Evolutionary conservation across 2,329 filamentous ascomycete genomes (phyloP), one percentile per base, ranked within the genome.

Genomic region (Aspergillus sp.): DNA sequence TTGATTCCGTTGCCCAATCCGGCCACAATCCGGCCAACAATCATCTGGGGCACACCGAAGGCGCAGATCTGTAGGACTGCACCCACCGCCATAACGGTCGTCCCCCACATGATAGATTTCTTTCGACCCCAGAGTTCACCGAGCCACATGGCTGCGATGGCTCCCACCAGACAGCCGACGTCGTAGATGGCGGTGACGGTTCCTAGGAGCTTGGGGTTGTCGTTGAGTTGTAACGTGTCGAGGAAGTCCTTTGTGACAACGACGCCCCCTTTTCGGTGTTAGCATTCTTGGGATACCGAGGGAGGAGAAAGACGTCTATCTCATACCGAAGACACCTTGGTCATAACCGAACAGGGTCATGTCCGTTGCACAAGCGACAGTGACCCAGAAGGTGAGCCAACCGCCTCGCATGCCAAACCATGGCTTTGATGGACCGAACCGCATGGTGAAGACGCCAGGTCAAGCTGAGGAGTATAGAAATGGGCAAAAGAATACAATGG

Each of bases 91-190:
- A 77, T 70, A 35, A 77, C 62, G 8, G 67, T 55, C 20, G 70
- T 72, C 0, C 75, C 76, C 14, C 76, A 47, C 49, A 77, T 53
- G 65, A 79, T 63, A 54, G 53, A 72, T 52, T 67, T 50, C 56
- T 68, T 54, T 8, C 78, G 70, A 17, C 78, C 78, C 10, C 80
- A 60, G 20, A 59, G 65, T 55, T 80, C 77, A 9, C 77, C 77
- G 6, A 73, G 61, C 26, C 64, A 59, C 47, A 71, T 52, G 61
- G 63, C 49, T 67, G 72, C 66, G 49, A 79, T 69, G 41, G 77
- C 72, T 32, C 77, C 75, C 14, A 77, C 66, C 60, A 78, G 77
- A 20, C 53, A 54, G 45, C 53, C 47, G n/a, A 49, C 45, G 30
- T 54, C 53, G 24, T 55, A 57, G 17, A 55, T 53, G 5, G 53